Conservation (phyloP, 352 stramenopile genomes). For the Globisporangium takayamanum region DNA sequence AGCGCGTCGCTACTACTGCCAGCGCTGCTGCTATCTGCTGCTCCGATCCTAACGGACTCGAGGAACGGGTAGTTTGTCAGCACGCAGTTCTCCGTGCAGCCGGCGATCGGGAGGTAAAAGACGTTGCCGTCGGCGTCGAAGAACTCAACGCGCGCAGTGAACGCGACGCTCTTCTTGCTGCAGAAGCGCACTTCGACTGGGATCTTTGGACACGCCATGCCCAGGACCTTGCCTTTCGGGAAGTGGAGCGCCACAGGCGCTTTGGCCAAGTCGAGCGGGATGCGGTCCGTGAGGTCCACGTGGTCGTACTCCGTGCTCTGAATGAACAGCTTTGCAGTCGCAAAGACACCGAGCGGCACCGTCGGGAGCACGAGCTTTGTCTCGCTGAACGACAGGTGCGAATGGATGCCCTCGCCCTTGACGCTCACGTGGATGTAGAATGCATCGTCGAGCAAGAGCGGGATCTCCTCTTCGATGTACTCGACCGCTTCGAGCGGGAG, state of each 20-base stretch:
- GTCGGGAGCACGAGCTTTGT: conserved; percentile 83
- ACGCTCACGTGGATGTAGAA: conserved; percentile 83
- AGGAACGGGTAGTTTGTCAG: conserved; percentile 90
- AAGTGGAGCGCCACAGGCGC: conserved; percentile 85
- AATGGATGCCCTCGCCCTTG: conserved; percentile 83
- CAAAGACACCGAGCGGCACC: conserved; percentile 82
- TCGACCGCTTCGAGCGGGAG: conserved; percentile 67
- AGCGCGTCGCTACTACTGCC: background rate
- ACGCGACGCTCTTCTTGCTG: conserved; percentile 83
- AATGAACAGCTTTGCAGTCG: conserved; percentile 62
- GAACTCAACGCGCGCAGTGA: conserved; percentile 90
- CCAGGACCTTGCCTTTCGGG: conserved; percentile 84
- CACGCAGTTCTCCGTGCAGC: conserved; percentile 89
- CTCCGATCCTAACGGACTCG: conserved; percentile 20
- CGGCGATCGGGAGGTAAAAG: conserved; percentile 81
- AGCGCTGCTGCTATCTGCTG: background rate
- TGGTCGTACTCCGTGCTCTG: conserved; percentile 89
- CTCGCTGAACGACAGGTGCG: conserved; percentile 88
- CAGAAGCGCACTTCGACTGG: conserved; percentile 82
- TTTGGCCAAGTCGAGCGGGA: conserved; percentile 67
- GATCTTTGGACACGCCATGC: conserved; percentile 71
- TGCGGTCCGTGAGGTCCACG: conserved; percentile 80
- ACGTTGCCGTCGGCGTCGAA: conserved; percentile 87
- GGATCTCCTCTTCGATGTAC: conserved; percentile 72
- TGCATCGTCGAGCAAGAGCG: conserved; percentile 57